A percentile compares a stretch with the other conserved stretches of the same genome.
These are phyloP conservation scores for Fonsecaea pedrosoi DNA, from an alignment of 2,329 filamentous ascomycete genomes.

Conservation along the genomic window DNA sequence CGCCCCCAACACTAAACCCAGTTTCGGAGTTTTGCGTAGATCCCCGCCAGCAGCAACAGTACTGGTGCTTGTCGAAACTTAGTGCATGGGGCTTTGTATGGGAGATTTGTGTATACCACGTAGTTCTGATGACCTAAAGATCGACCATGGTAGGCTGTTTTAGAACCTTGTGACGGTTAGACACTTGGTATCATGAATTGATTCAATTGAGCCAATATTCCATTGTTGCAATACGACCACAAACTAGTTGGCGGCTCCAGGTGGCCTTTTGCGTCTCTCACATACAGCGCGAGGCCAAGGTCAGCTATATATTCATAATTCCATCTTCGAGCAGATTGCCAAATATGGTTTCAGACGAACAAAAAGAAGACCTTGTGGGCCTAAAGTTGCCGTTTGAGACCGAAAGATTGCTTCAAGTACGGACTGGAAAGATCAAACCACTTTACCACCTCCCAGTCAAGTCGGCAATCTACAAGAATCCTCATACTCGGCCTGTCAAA, in stretches of 20 bases:
- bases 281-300: neutral
- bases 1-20: neutral
- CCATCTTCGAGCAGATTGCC: constrained; percentile 2
- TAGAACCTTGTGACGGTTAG: neutral
- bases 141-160: neutral
- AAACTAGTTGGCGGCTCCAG: neutral
- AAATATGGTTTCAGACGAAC: constrained; percentile 8
- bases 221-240: neutral
- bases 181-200: neutral
- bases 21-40: neutral
- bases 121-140: neutral
- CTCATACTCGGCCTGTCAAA: constrained; percentile 9
- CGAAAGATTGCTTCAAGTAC: constrained; percentile 19
- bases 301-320: neutral
- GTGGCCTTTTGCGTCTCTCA: neutral
- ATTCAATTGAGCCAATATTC: neutral
- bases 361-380: neutral
- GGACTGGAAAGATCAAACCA: constrained; percentile 21
- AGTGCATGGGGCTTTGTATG: neutral
- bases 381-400: constrained; percentile 10
- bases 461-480: constrained; percentile 26
- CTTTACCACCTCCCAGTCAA: constrained; percentile 8
- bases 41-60: neutral
- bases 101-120: neutral
- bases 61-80: neutral